These are phyloP conservation scores for Lactarius sp. DNA, from an alignment of 768 basidiomycete genomes.

Conservation along the genomic window DNA sequence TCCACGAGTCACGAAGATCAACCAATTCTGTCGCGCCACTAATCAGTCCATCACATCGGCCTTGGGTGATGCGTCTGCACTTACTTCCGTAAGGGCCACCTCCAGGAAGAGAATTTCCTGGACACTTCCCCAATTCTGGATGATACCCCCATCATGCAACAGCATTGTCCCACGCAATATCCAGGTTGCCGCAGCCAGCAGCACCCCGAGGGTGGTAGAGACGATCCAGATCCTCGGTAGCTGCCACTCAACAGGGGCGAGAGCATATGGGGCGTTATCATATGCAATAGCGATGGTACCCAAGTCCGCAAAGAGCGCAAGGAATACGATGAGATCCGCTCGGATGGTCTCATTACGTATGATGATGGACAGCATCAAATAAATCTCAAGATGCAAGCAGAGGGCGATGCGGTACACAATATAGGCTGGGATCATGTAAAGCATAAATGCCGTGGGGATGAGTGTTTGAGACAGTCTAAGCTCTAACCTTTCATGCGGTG, in stretches of 20 bases:
- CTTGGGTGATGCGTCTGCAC: not conserved
- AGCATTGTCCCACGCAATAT: slow-evolving; percentile 42
- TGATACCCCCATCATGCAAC: slow-evolving; percentile 37
- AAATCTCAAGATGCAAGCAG: slow-evolving; percentile 45
- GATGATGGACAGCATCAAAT: slow-evolving; percentile 41
- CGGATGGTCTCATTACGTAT: slow-evolving; percentile 46
- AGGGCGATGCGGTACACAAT: slow-evolving; percentile 47
- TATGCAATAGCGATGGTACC: slow-evolving; percentile 49
- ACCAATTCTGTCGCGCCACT: slow-evolving; percentile 24
- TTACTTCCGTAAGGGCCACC: slow-evolving; percentile 44
- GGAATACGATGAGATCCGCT: slow-evolving; percentile 43
- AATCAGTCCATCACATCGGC: not conserved
- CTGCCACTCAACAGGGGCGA: slow-evolving; percentile 46
- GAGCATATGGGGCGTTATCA: slow-evolving; percentile 38
- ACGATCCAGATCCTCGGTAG: slow-evolving; percentile 46
- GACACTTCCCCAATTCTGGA: slow-evolving; percentile 43
- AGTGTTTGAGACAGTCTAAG: not conserved
- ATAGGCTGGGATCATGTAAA: slow-evolving; percentile 39
- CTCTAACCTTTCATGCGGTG: slow-evolving; percentile 42
- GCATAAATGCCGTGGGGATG: slow-evolving; percentile 26
- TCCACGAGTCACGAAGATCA: slow-evolving; percentile 35
- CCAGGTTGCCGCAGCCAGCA: slow-evolving; percentile 40
- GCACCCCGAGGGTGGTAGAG: slow-evolving; percentile 36
- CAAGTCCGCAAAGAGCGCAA: slow-evolving; percentile 42
- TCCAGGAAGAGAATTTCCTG: slow-evolving; percentile 46